A percentile compares a stretch with the other conserved stretches of the same genome.
Conservation (phyloP, 306 rosid genomes). For the Leucaena leucocephala region DNA sequence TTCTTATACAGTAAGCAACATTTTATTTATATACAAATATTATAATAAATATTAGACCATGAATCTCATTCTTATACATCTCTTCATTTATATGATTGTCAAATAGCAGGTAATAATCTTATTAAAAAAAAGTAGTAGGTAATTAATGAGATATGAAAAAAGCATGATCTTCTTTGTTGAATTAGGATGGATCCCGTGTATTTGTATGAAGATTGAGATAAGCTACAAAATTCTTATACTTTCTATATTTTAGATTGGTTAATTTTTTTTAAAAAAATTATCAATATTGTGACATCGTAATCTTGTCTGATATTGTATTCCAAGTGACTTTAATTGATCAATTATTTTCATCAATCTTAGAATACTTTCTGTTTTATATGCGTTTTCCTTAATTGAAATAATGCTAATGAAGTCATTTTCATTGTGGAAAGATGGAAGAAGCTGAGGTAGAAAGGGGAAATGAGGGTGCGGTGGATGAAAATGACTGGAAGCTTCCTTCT, state of each 20-base stretch:
- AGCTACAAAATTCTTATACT: neutral
- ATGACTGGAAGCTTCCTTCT: constrained; percentile 28
- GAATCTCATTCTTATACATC: neutral
- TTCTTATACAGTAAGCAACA: neutral
- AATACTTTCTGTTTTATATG: neutral
- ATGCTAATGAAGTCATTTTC: constrained; percentile 24
- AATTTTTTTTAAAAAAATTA: neutral
- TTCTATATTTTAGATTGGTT: neutral
- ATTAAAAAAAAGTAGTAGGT: neutral
- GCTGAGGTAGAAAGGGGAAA: constrained; percentile 29
- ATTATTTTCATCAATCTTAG: neutral
- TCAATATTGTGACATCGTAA: neutral
- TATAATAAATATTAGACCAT: neutral
- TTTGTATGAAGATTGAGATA: neutral
- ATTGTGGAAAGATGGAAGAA: constrained; percentile 33
- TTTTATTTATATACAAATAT: neutral
- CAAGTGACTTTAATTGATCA: neutral
- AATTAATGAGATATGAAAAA: neutral
- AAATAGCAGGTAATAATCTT: neutral
- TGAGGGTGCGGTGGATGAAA: constrained; percentile 8
- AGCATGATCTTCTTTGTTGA: neutral
- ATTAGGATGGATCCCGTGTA: neutral
- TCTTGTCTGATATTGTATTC: neutral
- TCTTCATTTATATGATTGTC: neutral
- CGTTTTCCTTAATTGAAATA: neutral